These are phyloP conservation scores for Aristolochia contorta DNA, from an alignment of 164 flowering plant species.

Conservation along the genomic window DNA sequence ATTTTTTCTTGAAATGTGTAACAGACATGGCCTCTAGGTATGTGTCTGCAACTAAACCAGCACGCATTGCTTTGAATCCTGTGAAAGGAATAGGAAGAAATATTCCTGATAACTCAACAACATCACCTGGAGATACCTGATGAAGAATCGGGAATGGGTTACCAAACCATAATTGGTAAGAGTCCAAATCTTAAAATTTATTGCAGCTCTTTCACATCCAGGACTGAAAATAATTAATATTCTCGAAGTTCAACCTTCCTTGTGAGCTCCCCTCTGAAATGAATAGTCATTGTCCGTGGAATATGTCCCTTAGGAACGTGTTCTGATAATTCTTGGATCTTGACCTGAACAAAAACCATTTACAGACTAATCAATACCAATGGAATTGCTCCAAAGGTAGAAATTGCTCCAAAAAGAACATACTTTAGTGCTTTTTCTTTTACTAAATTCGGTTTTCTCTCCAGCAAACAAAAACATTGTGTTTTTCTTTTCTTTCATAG, in stretches of 20 bases:
- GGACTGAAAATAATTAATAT: neutral
- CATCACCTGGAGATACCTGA: conserved; percentile 98
- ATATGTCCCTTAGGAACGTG: conserved; percentile 99
- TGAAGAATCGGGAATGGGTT: neutral
- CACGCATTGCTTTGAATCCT: conserved; percentile 96
- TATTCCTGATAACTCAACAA: conserved; percentile 89
- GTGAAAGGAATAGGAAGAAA: conserved; percentile 97
- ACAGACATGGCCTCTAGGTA: conserved; percentile 97
- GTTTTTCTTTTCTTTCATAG: no score
- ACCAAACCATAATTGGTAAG: neutral
- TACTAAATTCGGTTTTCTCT: no score
- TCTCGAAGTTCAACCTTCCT: conserved; percentile 49
- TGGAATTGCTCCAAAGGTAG: no score
- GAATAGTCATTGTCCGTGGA: conserved; percentile 89
- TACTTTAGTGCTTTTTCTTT: no score
- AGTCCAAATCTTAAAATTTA: neutral
- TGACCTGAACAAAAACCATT: conserved; percentile 53
- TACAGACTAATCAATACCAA: neutral
- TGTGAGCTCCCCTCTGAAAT: conserved; percentile 93
- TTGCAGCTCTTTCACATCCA: neutral
- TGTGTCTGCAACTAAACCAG: conserved; percentile 98
- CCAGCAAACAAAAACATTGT: no score
- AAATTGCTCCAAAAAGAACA: no score
- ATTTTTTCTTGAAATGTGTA: conserved; percentile 90
- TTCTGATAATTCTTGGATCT: conserved; percentile 93